phyloP scores from a whole-genome alignment of 257 asterid species.

The Asclepias syriaca region DNA sequence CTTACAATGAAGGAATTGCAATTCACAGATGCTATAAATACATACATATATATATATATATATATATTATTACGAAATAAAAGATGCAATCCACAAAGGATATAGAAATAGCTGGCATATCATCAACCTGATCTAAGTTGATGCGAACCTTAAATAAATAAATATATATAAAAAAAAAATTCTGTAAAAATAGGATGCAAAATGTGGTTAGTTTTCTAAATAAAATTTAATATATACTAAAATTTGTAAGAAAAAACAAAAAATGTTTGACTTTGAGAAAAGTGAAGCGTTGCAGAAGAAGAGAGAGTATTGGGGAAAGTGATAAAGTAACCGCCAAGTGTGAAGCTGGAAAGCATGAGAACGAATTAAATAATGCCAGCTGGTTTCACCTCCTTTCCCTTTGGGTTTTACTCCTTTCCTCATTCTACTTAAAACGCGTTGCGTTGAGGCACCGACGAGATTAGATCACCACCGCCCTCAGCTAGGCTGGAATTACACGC shows the following conservation, averaged over 20 bases:
- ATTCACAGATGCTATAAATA: not conserved
- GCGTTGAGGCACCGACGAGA: conserved; percentile 12
- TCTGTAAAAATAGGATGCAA: no score
- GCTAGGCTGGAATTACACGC: conserved; percentile 10
- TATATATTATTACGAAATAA: not conserved
- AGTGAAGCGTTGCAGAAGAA: not conserved
- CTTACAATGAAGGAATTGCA: not conserved
- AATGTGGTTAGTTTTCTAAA: no score
- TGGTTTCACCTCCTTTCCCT: not conserved
- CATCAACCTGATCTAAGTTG: no score
- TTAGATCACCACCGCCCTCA: not conserved
- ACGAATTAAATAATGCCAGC: not conserved
- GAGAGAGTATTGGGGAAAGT: not conserved
- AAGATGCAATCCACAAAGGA: not conserved
- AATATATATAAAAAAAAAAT: no score
- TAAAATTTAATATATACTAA: no score
- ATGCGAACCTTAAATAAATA: no score
- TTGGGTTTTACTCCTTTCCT: not conserved
- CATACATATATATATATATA: no score
- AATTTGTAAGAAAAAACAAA: no score
- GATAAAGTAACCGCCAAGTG: not conserved
- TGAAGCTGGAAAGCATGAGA: conserved; percentile 8
- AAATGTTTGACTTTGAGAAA: no score
- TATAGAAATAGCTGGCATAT: not conserved
- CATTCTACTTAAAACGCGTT: conserved; percentile 2